Evolutionary conservation across 2,329 filamentous ascomycete species (phyloP).

Genomic region (Balansia obtecta): DNA sequence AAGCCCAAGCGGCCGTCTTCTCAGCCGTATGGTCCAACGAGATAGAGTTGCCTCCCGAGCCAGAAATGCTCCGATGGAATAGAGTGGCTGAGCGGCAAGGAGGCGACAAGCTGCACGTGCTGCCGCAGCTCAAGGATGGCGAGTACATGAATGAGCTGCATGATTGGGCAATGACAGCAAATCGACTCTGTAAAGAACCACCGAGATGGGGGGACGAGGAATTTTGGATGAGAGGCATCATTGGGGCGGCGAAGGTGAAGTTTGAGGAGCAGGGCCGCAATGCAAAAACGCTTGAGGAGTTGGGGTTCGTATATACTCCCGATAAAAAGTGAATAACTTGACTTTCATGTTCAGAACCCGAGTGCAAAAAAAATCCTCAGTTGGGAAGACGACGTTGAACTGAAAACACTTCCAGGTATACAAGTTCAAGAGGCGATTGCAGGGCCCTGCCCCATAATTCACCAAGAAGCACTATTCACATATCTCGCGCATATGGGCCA

Average conservation of each 20-base stretch:
- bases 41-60: slow-evolving; percentile 47
- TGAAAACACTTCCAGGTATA: background rate
- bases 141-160: slow-evolving; percentile 58
- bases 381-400: background rate
- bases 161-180: slow-evolving; percentile 44
- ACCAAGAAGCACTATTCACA: background rate
- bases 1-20: slow-evolving; percentile 67
- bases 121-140: slow-evolving; percentile 37
- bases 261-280: slow-evolving; percentile 55
- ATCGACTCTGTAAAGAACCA: slow-evolving; percentile 49
- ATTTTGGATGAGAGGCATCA: slow-evolving; percentile 59
- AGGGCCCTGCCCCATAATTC: background rate
- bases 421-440: too few species aligned
- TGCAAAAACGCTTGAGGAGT: slow-evolving; percentile 54
- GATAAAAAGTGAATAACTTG: background rate
- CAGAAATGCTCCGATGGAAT: slow-evolving; percentile 63
- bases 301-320: slow-evolving; percentile 52
- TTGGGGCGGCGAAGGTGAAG: slow-evolving; percentile 55
- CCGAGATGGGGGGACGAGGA: slow-evolving; percentile 59
- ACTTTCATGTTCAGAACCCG: too few species aligned
- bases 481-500: background rate
- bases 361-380: too few species aligned
- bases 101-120: slow-evolving; percentile 19
- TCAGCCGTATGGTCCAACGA: slow-evolving; percentile 66
- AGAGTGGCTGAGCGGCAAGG: slow-evolving; percentile 38